Evolutionary conservation across 2,329 filamentous ascomycete genomes (phyloP), one percentile per base, ranked within the genome.

Genomic region (Seiridium cupressi): DNA sequence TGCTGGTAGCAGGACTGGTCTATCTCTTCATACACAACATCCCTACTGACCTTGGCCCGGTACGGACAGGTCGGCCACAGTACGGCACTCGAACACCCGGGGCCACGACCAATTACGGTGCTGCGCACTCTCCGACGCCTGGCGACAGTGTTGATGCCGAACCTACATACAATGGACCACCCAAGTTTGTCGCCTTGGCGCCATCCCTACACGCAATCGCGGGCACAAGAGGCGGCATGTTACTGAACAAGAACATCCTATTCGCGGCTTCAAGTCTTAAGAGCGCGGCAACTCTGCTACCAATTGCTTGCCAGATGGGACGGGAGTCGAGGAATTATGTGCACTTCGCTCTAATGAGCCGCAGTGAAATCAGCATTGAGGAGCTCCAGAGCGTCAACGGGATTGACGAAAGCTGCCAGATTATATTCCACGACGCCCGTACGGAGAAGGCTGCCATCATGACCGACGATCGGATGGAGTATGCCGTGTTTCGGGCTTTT

Each of bases 291-390:
- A 83, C 84, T 38, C 73, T 97, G 57, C 77, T 97, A 38, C 92
- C 93, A 0, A 80, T 97, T 70, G 92, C 93, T 5, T 98, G 95
- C 73, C 85, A 91, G 67, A 97, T 97, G 93, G 88, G 88, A 5
- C 73, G 74, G 31, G 83, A 87, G 73, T 81, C 84, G 59, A 80
- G 84, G 61, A 96, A 87, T 69, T 83, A 87, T 63, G 92, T 97
- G 7, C 94, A 98, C 72, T 89, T 96, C 70, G 89, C 86, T 0
- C 76, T 98, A 3, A 83, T 96, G 76, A 89, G 93, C 55, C 83
- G 89, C 61, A 89, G 88, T 61, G 84, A 88, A 10, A 83, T 97
- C 55, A 77, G 84, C 0, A 74, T 96, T 55, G 81, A 87, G 11
- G 85, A 90, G 40, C 79, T 98, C 38, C 81, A 89, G 66, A 80